Evolutionary conservation across 2,329 filamentous ascomycete species (phyloP).

Genomic region (Stenocarpella maydis): DNA sequence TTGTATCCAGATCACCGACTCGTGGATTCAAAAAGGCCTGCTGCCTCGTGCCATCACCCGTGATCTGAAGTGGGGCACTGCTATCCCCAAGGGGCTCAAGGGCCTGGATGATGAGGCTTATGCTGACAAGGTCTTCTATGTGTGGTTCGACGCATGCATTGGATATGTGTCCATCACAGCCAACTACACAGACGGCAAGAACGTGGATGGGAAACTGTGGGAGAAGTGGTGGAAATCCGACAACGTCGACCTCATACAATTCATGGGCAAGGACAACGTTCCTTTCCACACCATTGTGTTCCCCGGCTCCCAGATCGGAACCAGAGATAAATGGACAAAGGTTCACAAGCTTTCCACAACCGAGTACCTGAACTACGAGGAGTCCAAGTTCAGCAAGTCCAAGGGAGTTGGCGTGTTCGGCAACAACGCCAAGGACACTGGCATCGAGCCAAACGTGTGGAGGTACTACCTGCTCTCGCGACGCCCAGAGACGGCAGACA

Average conservation of each 20-base stretch:
- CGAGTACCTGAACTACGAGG: constrained; percentile 89
- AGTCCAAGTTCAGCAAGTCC: constrained; percentile 92
- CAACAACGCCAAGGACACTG: constrained; percentile 86
- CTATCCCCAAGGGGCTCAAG: constrained; percentile 57
- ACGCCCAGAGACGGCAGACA: constrained; percentile 76
- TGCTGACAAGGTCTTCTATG: constrained; percentile 80
- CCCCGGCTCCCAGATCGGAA: constrained; percentile 86
- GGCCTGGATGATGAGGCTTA: constrained; percentile 63
- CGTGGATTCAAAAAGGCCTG: constrained; percentile 84
- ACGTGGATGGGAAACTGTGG: constrained; percentile 71
- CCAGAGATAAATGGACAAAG: constrained; percentile 86
- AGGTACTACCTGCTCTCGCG: constrained; percentile 78
- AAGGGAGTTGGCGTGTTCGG: constrained; percentile 91
- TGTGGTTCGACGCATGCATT: constrained; percentile 78
- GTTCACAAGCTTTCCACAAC: constrained; percentile 88
- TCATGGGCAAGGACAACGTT: constrained; percentile 92
- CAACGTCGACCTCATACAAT: constrained; percentile 88
- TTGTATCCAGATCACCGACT: constrained; percentile 77
- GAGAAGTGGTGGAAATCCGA: constrained; percentile 94
- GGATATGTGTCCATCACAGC: constrained; percentile 96
- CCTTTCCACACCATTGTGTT: constrained; percentile 90
- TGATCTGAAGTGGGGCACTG: constrained; percentile 88
- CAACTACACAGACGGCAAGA: constrained; percentile 73
- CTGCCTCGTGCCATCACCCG: constrained; percentile 89
- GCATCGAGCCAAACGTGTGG: constrained; percentile 81